phyloP scores from a whole-genome alignment of 2,329 filamentous ascomycete species.

The Fusarium albosuccineum region DNA sequence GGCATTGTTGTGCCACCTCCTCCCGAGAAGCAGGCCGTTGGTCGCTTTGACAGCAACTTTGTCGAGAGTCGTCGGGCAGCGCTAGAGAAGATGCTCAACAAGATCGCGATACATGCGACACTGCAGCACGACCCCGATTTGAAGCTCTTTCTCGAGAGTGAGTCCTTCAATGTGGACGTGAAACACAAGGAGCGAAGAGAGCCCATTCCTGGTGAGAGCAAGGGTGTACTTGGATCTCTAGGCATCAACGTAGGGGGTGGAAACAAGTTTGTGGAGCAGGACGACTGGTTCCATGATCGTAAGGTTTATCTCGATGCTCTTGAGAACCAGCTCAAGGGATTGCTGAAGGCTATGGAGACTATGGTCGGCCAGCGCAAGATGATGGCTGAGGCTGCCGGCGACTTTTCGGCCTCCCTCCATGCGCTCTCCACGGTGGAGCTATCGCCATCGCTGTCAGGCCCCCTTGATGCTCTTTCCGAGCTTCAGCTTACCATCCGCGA shows the following conservation, averaged over 20 bases:
- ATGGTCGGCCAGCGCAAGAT: slow-evolving; percentile 94
- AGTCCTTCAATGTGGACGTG: slow-evolving; percentile 94
- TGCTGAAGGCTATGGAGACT: slow-evolving; percentile 93
- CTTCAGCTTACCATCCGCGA: slow-evolving; percentile 94
- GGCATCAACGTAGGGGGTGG: slow-evolving; percentile 82
- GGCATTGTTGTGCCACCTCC: slow-evolving; percentile 95
- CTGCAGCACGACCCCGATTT: slow-evolving; percentile 93
- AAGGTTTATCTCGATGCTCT: slow-evolving; percentile 94
- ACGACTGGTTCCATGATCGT: slow-evolving; percentile 99
- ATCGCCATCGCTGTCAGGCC: slow-evolving; percentile 87
- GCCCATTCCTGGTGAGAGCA: slow-evolving; percentile 87
- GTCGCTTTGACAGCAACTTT: slow-evolving; percentile 95
- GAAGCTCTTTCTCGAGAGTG: slow-evolving; percentile 97
- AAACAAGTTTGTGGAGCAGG: slow-evolving; percentile 96
- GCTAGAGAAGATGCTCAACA: slow-evolving; percentile 97
- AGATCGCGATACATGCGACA: slow-evolving; percentile 88
- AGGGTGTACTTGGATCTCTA: slow-evolving; percentile 90
- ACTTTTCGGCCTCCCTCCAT: slow-evolving; percentile 94
- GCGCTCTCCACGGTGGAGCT: slow-evolving; percentile 93
- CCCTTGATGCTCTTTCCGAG: slow-evolving; percentile 91
- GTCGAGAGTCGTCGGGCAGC: slow-evolving; percentile 92
- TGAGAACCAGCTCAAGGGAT: slow-evolving; percentile 88
- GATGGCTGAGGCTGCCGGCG: slow-evolving; percentile 90
- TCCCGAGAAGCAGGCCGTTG: slow-evolving; percentile 97
- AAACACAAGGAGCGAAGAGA: slow-evolving; percentile 98